Evolutionary conservation across 1,139 yeast species (phyloP).

Genomic region (Kodamaea derodonti): DNA sequence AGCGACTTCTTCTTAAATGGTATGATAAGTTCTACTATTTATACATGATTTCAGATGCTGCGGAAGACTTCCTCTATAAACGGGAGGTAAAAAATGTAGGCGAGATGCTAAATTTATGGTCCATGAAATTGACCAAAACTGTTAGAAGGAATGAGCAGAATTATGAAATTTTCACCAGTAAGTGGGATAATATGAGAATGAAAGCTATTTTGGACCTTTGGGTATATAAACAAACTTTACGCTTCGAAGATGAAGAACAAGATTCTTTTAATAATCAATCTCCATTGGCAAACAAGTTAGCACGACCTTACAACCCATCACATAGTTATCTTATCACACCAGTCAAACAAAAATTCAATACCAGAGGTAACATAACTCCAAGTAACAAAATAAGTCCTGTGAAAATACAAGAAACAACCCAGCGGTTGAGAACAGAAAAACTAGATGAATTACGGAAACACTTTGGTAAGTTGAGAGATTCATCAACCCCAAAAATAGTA

Average conservation of each 20-base stretch:
- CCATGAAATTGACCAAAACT: conserved; percentile 33
- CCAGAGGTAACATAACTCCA: conserved; percentile 17
- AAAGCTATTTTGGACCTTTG: conserved; percentile 37
- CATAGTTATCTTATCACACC: conserved; percentile 33
- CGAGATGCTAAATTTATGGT: conserved; percentile 34
- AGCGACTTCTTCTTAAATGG: conserved; percentile 33
- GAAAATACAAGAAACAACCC: conserved; percentile 38
- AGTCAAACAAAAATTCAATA: conserved; percentile 23
- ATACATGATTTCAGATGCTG: conserved; percentile 23
- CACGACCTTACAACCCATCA: conserved; percentile 5
- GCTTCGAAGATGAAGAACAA: conserved; percentile 7
- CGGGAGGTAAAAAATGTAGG: conserved; percentile 24
- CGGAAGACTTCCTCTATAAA: conserved; percentile 28
- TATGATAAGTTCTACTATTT: conserved; percentile 27
- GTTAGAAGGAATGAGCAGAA: conserved; percentile 34
- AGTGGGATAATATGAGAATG: conserved; percentile 29
- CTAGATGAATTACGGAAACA: conserved; percentile 34
- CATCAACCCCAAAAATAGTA: conserved; percentile 7
- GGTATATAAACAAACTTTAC: conserved; percentile 17
- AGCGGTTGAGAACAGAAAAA: conserved; percentile 30
- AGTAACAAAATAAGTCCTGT: conserved; percentile 30
- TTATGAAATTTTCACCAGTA: conserved; percentile 30
- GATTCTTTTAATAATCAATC: conserved; percentile 24
- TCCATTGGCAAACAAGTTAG: conserved; percentile 31
- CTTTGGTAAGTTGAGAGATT: conserved; percentile 26